Conservation (phyloP, 2,329 filamentous ascomycete genomes). For the Aspergillus fumigatiaffinis region DNA sequence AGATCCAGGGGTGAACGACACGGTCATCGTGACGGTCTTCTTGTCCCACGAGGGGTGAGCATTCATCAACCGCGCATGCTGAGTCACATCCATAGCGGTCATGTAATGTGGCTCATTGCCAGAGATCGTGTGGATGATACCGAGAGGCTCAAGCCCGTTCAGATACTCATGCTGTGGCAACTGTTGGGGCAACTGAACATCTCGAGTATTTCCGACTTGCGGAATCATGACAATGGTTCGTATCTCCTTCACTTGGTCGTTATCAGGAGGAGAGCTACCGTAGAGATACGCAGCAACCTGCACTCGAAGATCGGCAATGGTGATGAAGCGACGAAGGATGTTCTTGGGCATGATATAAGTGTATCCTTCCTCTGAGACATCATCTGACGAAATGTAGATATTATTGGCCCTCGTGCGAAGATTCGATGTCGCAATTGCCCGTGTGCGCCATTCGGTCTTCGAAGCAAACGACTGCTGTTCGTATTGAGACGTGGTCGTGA, state of each 20-base stretch:
- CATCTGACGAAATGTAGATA: constrained; percentile 96
- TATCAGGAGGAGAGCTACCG: constrained; percentile 85
- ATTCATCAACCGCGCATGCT: constrained; percentile 86
- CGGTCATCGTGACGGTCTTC: constrained; percentile 90
- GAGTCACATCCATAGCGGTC: constrained; percentile 90
- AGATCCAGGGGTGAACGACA: constrained; percentile 93
- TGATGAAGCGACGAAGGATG: constrained; percentile 96
- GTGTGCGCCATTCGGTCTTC: constrained; percentile 97
- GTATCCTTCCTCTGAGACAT: constrained; percentile 82
- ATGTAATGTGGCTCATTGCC: constrained; percentile 96
- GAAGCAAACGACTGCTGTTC: constrained; percentile 97
- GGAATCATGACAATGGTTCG: constrained; percentile 96
- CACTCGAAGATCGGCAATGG: constrained; percentile 90
- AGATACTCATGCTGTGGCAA: constrained; percentile 91
- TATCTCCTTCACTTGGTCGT: constrained; percentile 95
- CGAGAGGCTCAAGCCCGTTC: constrained; percentile 79
- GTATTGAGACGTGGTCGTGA: constrained; percentile 96
- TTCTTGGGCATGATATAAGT: constrained; percentile 99
- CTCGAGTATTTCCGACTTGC: constrained; percentile 88
- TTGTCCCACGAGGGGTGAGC: constrained; percentile 77
- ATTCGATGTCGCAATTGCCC: constrained; percentile 95
- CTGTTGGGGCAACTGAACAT: constrained; percentile 84
- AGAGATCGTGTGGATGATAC: constrained; percentile 91
- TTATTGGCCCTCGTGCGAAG: constrained; percentile 92
- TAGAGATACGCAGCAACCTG: constrained; percentile 97